Evolutionary conservation across 2,329 filamentous ascomycete species (phyloP).

Genomic region (Zymoseptoria crescenta): DNA sequence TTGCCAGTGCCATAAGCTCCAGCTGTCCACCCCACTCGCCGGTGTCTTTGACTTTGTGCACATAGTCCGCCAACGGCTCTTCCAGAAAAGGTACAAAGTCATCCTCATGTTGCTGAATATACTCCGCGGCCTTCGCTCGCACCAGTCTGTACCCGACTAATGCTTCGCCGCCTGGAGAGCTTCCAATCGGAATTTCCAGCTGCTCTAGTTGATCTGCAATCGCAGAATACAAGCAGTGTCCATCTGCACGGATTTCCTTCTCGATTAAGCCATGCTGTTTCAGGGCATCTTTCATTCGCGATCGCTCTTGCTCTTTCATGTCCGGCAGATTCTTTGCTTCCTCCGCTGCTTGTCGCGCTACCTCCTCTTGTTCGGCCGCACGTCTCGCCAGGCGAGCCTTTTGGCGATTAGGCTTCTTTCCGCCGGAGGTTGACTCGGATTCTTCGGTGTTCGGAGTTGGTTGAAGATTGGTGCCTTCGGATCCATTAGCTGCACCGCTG

Average conservation of each 20-base stretch:
- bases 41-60: slow-evolving; percentile 70
- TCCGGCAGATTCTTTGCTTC: slow-evolving; percentile 72
- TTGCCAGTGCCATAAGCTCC: slow-evolving; percentile 77
- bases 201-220: slow-evolving; percentile 73
- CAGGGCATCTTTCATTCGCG: slow-evolving; percentile 63
- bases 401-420: slow-evolving; percentile 78
- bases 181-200: slow-evolving; percentile 36
- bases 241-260: slow-evolving; percentile 77
- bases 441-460: slow-evolving; percentile 7
- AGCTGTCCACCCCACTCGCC: slow-evolving; percentile 95
- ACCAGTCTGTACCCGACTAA: slow-evolving; percentile 54
- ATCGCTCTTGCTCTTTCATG: slow-evolving; percentile 60
- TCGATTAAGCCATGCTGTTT: slow-evolving; percentile 57
- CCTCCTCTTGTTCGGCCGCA: slow-evolving; percentile 72
- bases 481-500: neutral
- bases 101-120: slow-evolving; percentile 64
- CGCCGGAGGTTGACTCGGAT: slow-evolving; percentile 17
- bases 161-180: slow-evolving; percentile 10
- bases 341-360: slow-evolving; percentile 57
- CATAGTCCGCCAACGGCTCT: slow-evolving; percentile 66
- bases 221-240: slow-evolving; percentile 90
- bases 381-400: slow-evolving; percentile 86
- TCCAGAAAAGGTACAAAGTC: slow-evolving; percentile 85
- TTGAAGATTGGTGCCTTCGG: neutral
- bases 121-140: slow-evolving; percentile 63